phyloP scores from a whole-genome alignment of 441 rosid genomes.

The Corymbia citriodora region DNA sequence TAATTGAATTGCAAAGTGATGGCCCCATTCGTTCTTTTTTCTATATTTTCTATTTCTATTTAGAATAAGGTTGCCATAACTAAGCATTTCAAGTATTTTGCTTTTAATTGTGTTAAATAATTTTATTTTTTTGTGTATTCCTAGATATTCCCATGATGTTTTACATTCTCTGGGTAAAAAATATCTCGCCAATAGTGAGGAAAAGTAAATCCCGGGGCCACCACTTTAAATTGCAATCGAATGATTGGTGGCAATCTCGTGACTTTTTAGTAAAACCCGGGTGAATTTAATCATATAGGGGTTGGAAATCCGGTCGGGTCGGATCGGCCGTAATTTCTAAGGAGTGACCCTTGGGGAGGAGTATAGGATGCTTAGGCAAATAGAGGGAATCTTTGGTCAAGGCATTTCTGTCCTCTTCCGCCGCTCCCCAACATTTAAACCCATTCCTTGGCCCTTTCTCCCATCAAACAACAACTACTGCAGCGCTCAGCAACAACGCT shows the following conservation, averaged over 20 bases:
- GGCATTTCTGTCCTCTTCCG: constrained; percentile 23
- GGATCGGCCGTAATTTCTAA: not conserved
- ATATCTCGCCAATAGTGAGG: not conserved
- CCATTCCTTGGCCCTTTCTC: not conserved
- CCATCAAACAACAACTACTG: not conserved
- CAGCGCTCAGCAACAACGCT: not conserved
- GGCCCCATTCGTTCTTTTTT: not conserved
- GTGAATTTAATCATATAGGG: not conserved
- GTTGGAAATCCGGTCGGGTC: not conserved
- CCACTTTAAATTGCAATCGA: not conserved
- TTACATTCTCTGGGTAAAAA: not conserved
- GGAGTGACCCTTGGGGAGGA: not conserved
- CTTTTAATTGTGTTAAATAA: not conserved
- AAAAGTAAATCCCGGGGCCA: not conserved
- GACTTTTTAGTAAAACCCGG: not conserved
- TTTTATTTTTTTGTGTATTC: not conserved
- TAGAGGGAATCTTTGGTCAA: constrained; percentile 34
- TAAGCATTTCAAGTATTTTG: not conserved
- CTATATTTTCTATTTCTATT: not conserved
- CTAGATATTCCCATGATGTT: not conserved
- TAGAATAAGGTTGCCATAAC: not conserved
- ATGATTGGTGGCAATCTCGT: not conserved
- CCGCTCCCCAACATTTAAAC: not conserved
- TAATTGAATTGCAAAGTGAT: not conserved
- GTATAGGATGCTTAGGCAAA: constrained; percentile 6